A percentile compares a stretch with the other conserved stretches of the same genome.
These are phyloP conservation scores for Darksidea phi DNA, from an alignment of 495 filamentous ascomycete species.

Conservation along the genomic window DNA sequence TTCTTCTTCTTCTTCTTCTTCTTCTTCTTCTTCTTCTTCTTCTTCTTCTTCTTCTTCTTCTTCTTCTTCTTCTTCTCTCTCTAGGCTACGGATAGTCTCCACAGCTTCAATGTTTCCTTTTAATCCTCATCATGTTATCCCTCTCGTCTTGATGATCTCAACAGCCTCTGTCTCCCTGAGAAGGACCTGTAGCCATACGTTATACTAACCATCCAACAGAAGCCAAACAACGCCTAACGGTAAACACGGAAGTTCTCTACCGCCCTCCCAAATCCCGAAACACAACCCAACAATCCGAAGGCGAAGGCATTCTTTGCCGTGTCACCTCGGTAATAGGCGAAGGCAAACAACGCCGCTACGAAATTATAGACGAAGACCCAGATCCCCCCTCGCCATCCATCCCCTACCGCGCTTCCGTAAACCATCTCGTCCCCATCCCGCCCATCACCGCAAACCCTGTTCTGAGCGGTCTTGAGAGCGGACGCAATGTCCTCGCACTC, in stretches of 20 bases:
- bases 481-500: constrained; percentile 43
- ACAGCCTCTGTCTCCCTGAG: neutral
- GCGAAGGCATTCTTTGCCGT: constrained; percentile 84
- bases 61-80: too few species aligned
- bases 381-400: constrained; percentile 62
- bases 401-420: constrained; percentile 71
- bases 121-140: too few species aligned
- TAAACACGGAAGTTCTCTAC: constrained; percentile 83
- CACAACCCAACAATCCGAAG: constrained; percentile 54
- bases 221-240: constrained; percentile 49
- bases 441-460: constrained; percentile 48
- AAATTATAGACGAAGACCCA: constrained; percentile 90
- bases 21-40: too few species aligned
- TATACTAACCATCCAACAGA: neutral
- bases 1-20: too few species aligned
- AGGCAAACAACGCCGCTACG: constrained; percentile 83
- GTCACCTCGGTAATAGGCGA: constrained; percentile 83
- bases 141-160: too few species aligned
- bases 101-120: too few species aligned
- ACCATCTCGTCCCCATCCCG: constrained; percentile 82
- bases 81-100: too few species aligned
- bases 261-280: constrained; percentile 67
- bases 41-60: too few species aligned
- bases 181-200: neutral
- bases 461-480: constrained; percentile 52